Evolutionary conservation across 192 early-diverging fungal genomes (phyloP).

Genomic region (Backusella morwellensis): DNA sequence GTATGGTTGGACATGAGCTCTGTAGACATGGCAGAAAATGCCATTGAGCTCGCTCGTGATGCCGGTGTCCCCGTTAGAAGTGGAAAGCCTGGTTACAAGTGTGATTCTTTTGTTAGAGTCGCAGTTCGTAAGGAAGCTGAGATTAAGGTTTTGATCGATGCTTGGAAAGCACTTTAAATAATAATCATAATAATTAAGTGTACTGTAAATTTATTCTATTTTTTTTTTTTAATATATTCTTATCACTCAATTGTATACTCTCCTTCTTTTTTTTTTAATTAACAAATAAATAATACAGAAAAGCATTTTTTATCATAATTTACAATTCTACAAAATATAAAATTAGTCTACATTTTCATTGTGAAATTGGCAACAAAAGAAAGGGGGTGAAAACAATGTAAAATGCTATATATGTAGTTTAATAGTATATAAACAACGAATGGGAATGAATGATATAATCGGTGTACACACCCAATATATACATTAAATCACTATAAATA

Average conservation of each 20-base stretch:
- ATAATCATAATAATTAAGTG: not conserved
- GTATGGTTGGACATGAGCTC: constrained; percentile 79
- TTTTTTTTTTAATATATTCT: not conserved
- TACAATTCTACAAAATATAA: not conserved
- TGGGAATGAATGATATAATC: not conserved
- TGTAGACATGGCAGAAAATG: constrained; percentile 57
- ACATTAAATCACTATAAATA: not conserved
- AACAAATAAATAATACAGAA: not conserved
- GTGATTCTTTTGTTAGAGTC: constrained; percentile 72
- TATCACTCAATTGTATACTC: not conserved
- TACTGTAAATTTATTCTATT: not conserved
- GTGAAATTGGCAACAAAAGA: not conserved
- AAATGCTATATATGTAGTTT: not conserved
- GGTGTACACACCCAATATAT: not conserved
- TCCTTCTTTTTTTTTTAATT: not conserved
- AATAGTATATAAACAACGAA: not conserved
- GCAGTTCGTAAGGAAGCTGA: constrained; percentile 72
- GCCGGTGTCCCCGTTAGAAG: constrained; percentile 86
- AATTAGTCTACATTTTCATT: constrained; percentile 1
- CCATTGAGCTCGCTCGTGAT: constrained; percentile 59
- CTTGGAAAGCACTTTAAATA: constrained; percentile 55
- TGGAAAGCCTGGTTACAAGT: constrained; percentile 73
- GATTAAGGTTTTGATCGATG: constrained; percentile 66
- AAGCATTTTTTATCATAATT: not conserved
- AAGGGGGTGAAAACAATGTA: constrained; percentile 6